Evolutionary conservation across 257 asterid species (phyloP), one percentile per base, ranked within the genome.

Genomic region (Solanum chmielewskii): DNA sequence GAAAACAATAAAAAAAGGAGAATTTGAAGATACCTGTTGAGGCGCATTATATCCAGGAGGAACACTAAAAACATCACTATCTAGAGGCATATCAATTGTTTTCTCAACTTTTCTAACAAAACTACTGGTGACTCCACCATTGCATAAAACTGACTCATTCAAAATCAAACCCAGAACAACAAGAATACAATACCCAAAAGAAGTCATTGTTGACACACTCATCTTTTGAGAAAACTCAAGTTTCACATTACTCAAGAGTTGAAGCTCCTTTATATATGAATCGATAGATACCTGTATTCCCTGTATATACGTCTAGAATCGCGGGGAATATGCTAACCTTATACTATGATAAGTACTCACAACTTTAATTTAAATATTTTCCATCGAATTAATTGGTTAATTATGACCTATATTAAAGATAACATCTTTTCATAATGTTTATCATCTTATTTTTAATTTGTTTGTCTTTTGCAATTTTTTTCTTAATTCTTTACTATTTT

Each of bases 31-130:
- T 14, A 97, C 98, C 98, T 95, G 99, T 89, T 95, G 98, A 77
- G 99, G 99, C 68, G 98, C 98, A 91, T 96, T 96, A 88, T 93
- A 89, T 90, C 98, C 98, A 42, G 92, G 92, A 90, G 99, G 99
- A 33, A 89, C 92, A 42, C 88, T 52, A 91, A 96, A 96, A 35
- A 95, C 99, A 81, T 95, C 99, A 62, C 98, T 94, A 5, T 94
- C 93, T 4, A 95, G 90, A 13, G 98, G 96, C 98, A 96, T 94
- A 90, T 95, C 98, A 1, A 80, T 80, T 27, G 91, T 89, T 85
- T 91, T 90, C 90, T 92, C 93, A 29, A 83, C 90, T 25, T 88
- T 90, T 88, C 99, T 93, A 59, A 91, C 90, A 64, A 94, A 96
- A 69, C 90, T 86, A 60, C 98, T 95, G 14, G 99, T 96, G 37